Base-by-base conservation (phyloP, 2,329 filamentous ascomycete species). In the Fusarium graminum region DNA sequence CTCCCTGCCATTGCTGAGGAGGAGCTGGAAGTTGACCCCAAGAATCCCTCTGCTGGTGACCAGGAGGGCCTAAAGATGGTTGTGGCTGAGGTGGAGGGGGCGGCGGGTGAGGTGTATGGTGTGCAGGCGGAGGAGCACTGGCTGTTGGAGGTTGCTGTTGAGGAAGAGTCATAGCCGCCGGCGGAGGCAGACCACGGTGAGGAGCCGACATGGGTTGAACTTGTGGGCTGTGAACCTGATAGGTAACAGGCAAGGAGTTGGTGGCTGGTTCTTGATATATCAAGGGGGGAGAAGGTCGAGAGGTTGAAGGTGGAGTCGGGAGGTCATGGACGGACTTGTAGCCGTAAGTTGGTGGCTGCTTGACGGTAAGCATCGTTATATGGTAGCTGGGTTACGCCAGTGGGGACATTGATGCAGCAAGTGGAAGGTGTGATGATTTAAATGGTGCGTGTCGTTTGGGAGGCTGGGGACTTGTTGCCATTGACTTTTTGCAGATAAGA, bases 171-270 rank as follows among this genome's bases (percentile, higher is more conserved):
- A 90, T 86, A 76, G 86, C 86, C 72, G 87, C 85, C 78, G 90
- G 88, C 57, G 86, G 86, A 76, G 90, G 90, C 81, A 92, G 80
- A 72, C 87, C 87, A 78, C 89, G 87, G 78, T 90, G 89, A 77
- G 88, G 85, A 74, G 85, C 86, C 74, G 89, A 89, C 90, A 92
- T 92, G 77, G 80, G 80, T 80, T 85, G 81, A 71, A 77, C 77
- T 63, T 80, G 77, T 60, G 83, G 80, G 74, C 82, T 85, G 73
- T 81, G 78, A 72, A 79, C 81, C 42, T 77, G 79, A 63, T 80
- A 77, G 63, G 78, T 70, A 67, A 76, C 71, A 60, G 79, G 72
- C 55, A 78, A 64, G 59, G 77, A 66, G 70, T 82, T 83, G 67
- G 80, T 79, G 49, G 75, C 74, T 65, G 75, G 71, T 70, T 86